phyloP scores from a whole-genome alignment of 495 filamentous ascomycete genomes.

The Hyaloscypha bicolor region DNA sequence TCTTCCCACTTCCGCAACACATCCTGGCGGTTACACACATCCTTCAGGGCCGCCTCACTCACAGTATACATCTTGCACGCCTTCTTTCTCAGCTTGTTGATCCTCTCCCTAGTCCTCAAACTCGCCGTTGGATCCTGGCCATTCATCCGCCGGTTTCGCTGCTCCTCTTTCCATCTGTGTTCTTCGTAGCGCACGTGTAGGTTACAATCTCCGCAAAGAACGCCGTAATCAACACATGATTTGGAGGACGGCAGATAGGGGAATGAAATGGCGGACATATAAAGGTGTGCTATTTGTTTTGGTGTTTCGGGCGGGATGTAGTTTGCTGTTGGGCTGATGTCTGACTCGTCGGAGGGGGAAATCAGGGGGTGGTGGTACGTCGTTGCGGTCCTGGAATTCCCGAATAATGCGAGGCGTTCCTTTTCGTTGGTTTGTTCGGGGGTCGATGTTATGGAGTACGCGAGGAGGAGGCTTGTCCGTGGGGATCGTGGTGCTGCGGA shows the following conservation, averaged over 20 bases:
- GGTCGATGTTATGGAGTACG: neutral
- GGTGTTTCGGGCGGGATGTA: constrained; percentile 3
- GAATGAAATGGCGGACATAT: constrained; percentile 10
- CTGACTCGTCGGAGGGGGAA: neutral
- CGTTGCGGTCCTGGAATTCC: neutral
- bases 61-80: constrained; percentile 8
- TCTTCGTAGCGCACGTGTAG: constrained; percentile 12
- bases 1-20: neutral
- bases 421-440: constrained; percentile 4
- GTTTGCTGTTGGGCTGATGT: constrained; percentile 12
- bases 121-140: constrained; percentile 1
- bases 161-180: constrained; percentile 2
- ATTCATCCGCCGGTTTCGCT: neutral
- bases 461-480: neutral
- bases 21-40: neutral
- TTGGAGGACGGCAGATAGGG: constrained; percentile 9
- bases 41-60: neutral
- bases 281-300: neutral
- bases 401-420: constrained; percentile 5
- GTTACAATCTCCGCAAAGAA: constrained; percentile 9
- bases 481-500: neutral
- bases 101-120: neutral
- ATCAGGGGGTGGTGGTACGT: constrained; percentile 19
- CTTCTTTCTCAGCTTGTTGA: constrained; percentile 7
- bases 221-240: neutral